These are phyloP conservation scores for Malassezia equina DNA, from an alignment of 1,284 basidiomycete genomes.

Conservation along the genomic window DNA sequence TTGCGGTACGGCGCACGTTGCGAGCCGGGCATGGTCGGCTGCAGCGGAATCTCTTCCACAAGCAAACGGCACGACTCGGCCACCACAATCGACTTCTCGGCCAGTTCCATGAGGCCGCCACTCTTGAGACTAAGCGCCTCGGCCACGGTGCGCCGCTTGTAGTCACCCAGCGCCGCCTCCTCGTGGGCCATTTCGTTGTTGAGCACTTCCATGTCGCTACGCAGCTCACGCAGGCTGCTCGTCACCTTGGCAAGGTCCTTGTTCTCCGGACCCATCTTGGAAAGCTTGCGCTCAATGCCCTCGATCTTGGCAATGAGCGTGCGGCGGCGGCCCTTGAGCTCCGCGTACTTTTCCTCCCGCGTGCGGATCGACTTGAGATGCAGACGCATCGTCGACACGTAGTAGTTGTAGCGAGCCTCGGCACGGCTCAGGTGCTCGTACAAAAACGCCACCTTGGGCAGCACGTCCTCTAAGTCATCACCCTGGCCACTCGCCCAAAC, in stretches of 20 bases:
- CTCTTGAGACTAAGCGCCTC: constrained; percentile 76
- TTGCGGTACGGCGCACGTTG: constrained; percentile 60
- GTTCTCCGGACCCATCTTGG: constrained; percentile 78
- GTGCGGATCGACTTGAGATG: constrained; percentile 60
- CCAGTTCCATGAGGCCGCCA: constrained; percentile 72
- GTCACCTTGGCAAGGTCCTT: constrained; percentile 72
- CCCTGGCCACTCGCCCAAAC: constrained; percentile 75
- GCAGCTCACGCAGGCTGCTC: constrained; percentile 62
- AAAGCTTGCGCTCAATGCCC: constrained; percentile 75
- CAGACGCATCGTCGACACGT: constrained; percentile 63
- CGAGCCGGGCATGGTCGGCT: constrained; percentile 68
- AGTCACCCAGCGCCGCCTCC: constrained; percentile 72
- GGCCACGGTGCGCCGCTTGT: constrained; percentile 63
- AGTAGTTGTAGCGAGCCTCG: constrained; percentile 62
- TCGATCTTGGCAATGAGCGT: constrained; percentile 65
- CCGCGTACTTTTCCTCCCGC: constrained; percentile 71
- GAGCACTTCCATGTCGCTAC: constrained; percentile 64
- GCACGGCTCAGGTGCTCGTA: constrained; percentile 63
- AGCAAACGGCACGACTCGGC: constrained; percentile 71
- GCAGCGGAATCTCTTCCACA: constrained; percentile 70
- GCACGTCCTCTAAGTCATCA: constrained; percentile 74
- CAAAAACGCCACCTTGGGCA: constrained; percentile 63
- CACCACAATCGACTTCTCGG: constrained; percentile 75
- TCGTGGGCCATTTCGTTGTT: constrained; percentile 75
- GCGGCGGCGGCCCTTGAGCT: constrained; percentile 63